phyloP scores from a whole-genome alignment of 495 filamentous ascomycete species.

The Hypoxylon trugodes region DNA sequence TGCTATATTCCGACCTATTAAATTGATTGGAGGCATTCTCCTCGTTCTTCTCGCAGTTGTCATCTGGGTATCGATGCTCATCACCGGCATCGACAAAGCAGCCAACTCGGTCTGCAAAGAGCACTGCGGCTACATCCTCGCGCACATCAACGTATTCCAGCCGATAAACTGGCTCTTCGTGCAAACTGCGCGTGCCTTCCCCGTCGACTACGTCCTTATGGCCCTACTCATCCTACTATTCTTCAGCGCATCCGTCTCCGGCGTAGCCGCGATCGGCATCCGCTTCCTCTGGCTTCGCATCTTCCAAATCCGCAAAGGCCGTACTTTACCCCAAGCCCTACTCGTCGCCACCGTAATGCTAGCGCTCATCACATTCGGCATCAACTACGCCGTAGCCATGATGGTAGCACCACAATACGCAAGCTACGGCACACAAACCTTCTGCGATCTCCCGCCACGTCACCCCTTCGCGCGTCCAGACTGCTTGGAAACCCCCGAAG shows the following conservation, averaged over 20 bases:
- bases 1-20: slow-evolving; percentile 80
- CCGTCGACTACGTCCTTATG: slow-evolving; percentile 91
- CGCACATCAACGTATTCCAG: slow-evolving; percentile 90
- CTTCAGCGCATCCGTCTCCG: slow-evolving; percentile 85
- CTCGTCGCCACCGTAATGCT: slow-evolving; percentile 90
- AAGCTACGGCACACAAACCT: slow-evolving; percentile 93
- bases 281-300: slow-evolving; percentile 93
- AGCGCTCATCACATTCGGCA: slow-evolving; percentile 83
- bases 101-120: slow-evolving; percentile 92
- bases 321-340: slow-evolving; percentile 92
- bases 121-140: slow-evolving; percentile 93
- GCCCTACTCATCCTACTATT: slow-evolving; percentile 82
- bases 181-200: slow-evolving; percentile 82
- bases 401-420: slow-evolving; percentile 93
- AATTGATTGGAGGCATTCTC: slow-evolving; percentile 83
- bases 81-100: slow-evolving; percentile 95
- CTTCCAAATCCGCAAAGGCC: slow-evolving; percentile 87
- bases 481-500: slow-evolving; percentile 74
- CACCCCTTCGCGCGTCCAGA: slow-evolving; percentile 72
- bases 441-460: slow-evolving; percentile 72
- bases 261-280: slow-evolving; percentile 86
- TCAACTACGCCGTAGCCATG: slow-evolving; percentile 93
- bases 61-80: slow-evolving; percentile 90
- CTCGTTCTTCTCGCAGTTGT: slow-evolving; percentile 74
- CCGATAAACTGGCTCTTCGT: slow-evolving; percentile 93